Percentiles rank a stretch among this genome's conserved stretches.
These are phyloP conservation scores for Apiotrichum brassicae DNA, from an alignment of 1,284 basidiomycete genomes.

Conservation along the genomic window DNA sequence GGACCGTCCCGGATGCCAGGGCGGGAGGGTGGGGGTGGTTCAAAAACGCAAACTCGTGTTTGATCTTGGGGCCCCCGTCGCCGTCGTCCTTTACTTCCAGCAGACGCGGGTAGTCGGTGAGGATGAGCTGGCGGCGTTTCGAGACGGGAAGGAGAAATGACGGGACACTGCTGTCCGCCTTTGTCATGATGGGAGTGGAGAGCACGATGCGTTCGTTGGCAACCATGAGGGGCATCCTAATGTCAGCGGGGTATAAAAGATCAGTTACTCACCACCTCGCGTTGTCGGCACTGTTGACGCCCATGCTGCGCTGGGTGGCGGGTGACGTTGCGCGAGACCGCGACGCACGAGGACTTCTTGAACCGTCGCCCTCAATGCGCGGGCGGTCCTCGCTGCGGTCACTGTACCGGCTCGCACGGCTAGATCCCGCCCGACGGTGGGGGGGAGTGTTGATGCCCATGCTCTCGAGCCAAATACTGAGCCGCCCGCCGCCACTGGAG, in stretches of 20 bases:
- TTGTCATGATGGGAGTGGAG: conserved; percentile 41
- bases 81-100: conserved; percentile 50
- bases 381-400: conserved; percentile 8
- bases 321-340: conserved; percentile 6
- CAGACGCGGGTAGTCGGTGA: conserved; percentile 53
- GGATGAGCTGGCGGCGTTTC: conserved; percentile 48
- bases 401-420: conserved; percentile 11
- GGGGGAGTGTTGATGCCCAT: conserved; percentile 28
- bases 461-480: conserved; percentile 32
- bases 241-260: neutral
- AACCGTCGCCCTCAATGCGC: neutral
- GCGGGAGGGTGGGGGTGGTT: conserved; percentile 7
- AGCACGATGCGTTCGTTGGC: conserved; percentile 45
- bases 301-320: conserved; percentile 1
- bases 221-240: conserved; percentile 28
- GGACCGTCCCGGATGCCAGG: neutral
- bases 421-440: conserved; percentile 2
- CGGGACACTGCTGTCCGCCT: conserved; percentile 34
- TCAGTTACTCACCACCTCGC: conserved; percentile 21
- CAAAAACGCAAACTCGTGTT: conserved; percentile 18
- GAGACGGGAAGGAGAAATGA: conserved; percentile 41
- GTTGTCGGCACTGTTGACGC: conserved; percentile 11
- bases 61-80: conserved; percentile 12
- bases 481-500: conserved; percentile 24
- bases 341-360: conserved; percentile 1